phyloP scores from a whole-genome alignment of 441 rosid species.

The Mallotus japonicus region DNA sequence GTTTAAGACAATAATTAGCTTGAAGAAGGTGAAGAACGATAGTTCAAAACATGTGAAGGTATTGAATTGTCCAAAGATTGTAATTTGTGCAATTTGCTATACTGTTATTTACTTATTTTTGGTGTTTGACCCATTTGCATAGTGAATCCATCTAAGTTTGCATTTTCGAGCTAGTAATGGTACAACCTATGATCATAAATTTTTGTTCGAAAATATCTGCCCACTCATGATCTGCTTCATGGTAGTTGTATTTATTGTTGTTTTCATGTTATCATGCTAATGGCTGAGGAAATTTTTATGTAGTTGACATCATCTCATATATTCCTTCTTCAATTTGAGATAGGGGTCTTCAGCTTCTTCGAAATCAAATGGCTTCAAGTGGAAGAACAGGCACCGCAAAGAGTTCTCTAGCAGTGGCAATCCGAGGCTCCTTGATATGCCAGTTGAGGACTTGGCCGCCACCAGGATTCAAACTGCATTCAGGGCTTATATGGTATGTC shows the following conservation, averaged over 20 bases:
- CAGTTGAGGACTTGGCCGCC: conserved; percentile 79
- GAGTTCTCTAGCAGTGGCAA: conserved; percentile 23
- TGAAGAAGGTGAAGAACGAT: conserved; percentile 51
- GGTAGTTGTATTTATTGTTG: conserved; percentile 1
- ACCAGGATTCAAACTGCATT: conserved; percentile 82
- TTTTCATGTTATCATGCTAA: conserved; percentile 5
- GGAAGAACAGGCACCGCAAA: conserved; percentile 42
- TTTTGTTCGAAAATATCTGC: background rate
- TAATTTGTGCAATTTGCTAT: background rate
- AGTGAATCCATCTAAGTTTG: background rate
- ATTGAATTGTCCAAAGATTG: conserved; percentile 13
- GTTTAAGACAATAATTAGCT: conserved; percentile 61
- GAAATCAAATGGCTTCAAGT: conserved; percentile 60
- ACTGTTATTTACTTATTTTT: background rate
- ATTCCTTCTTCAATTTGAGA: conserved; percentile 11
- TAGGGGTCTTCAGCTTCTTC: conserved; percentile 53
- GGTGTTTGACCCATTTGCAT: background rate
- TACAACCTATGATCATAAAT: background rate
- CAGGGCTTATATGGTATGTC: conserved; percentile 63
- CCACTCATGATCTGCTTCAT: background rate
- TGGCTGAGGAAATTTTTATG: background rate
- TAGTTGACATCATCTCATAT: conserved; percentile 9
- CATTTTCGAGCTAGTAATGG: background rate
- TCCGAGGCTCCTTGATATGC: conserved; percentile 37
- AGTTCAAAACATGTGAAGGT: conserved; percentile 55